Percentiles rank a stretch among this genome's conserved stretches.
These are phyloP conservation scores for Fragaria iinumae DNA, from an alignment of 306 rosid species.

Conservation along the genomic window DNA sequence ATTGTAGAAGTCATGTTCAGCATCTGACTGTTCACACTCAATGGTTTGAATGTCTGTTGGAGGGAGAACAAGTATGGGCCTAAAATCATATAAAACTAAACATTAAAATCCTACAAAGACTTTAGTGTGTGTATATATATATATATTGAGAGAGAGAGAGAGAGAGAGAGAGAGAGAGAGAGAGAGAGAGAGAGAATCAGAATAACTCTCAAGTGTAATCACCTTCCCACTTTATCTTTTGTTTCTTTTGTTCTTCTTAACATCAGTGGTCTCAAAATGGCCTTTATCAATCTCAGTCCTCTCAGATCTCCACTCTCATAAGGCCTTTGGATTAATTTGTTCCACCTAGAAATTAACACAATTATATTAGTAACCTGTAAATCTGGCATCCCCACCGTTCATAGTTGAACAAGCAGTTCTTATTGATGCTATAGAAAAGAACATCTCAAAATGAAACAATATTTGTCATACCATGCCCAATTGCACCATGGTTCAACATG, in stretches of 20 bases:
- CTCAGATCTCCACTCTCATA: slow-evolving; percentile 65
- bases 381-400: not conserved
- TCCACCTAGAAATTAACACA: slow-evolving; percentile 50
- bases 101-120: slow-evolving; percentile 13
- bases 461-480: slow-evolving; percentile 63
- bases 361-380: not conserved
- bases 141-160: not conserved
- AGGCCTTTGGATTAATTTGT: slow-evolving; percentile 76
- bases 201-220: slow-evolving; percentile 10
- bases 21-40: slow-evolving; percentile 74
- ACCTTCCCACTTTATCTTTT: slow-evolving; percentile 79
- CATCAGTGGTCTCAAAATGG: slow-evolving; percentile 76
- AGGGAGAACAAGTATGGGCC: slow-evolving; percentile 82
- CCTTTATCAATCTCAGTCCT: slow-evolving; percentile 69
- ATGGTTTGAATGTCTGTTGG: slow-evolving; percentile 64
- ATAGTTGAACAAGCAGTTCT: not conserved
- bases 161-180: not conserved
- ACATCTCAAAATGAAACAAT: not conserved
- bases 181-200: not conserved
- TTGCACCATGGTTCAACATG: slow-evolving; percentile 93
- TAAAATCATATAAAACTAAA: slow-evolving; percentile 29
- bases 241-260: slow-evolving; percentile 80
- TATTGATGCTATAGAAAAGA: not conserved
- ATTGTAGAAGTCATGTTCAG: slow-evolving; percentile 72
- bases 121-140: no score